Percentiles rank a stretch among this genome's conserved stretches.
Conservation (phyloP, 2,329 filamentous ascomycete species). For the Niveomyces coronatus region DNA sequence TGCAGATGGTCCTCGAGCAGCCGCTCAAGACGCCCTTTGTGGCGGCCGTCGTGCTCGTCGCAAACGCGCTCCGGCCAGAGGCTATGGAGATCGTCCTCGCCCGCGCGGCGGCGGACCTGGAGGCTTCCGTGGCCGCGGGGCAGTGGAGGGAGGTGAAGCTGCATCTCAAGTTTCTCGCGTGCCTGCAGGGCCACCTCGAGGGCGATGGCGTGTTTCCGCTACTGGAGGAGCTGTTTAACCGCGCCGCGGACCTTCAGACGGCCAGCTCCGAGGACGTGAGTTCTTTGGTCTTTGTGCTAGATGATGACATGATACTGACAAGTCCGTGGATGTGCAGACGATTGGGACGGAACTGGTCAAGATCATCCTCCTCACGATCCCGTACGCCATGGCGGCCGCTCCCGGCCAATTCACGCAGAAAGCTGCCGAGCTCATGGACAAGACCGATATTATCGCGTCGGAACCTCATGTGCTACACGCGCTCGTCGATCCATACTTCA, state of each 20-base stretch:
- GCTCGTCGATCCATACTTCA: conserved; percentile 75
- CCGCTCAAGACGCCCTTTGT: conserved; percentile 97
- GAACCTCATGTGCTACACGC: conserved; percentile 78
- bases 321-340: conserved; percentile 40
- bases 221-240: conserved; percentile 79
- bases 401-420: conserved; percentile 61
- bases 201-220: conserved; percentile 79
- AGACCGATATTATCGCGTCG: conserved; percentile 88
- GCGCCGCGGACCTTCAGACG: conserved; percentile 88
- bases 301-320: not conserved
- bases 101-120: conserved; percentile 49
- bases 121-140: conserved; percentile 59
- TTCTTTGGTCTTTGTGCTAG: conserved; percentile 13
- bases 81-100: conserved; percentile 61
- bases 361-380: conserved; percentile 88
- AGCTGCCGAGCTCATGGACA: conserved; percentile 72
- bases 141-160: conserved; percentile 90
- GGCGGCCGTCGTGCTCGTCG: conserved; percentile 69
- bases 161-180: conserved; percentile 78
- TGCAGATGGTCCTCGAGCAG: conserved; percentile 78
- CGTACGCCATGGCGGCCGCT: conserved; percentile 72
- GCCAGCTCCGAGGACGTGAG: conserved; percentile 85
- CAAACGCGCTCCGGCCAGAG: conserved; percentile 69
- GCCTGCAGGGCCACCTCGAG: conserved; percentile 68
- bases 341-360: conserved; percentile 84